phyloP scores from a whole-genome alignment of 352 stramenopile species.

The Pythium biforme region DNA sequence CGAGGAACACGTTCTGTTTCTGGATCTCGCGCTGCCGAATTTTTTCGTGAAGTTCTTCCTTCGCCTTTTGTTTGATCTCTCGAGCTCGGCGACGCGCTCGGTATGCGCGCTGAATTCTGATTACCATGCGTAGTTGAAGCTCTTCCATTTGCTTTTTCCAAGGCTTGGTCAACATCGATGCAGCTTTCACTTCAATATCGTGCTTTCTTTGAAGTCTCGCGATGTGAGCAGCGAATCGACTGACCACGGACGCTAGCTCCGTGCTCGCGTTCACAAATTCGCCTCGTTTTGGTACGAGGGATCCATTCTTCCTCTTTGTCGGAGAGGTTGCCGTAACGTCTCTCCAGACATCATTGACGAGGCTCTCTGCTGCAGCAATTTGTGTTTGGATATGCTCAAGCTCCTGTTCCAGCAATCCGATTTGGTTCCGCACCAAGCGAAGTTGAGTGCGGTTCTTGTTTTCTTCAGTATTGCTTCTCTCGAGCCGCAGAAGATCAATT shows the following conservation, averaged over 20 bases:
- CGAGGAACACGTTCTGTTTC: slow-evolving; percentile 47
- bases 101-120: slow-evolving; percentile 74
- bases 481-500: slow-evolving; percentile 63
- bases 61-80: slow-evolving; percentile 46
- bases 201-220: slow-evolving; percentile 52
- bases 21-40: slow-evolving; percentile 51
- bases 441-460: slow-evolving; percentile 59
- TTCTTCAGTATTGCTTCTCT: slow-evolving; percentile 41
- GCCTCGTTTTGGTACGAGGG: not conserved
- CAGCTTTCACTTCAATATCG: slow-evolving; percentile 57
- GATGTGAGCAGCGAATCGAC: slow-evolving; percentile 56
- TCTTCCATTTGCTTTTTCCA: slow-evolving; percentile 79
- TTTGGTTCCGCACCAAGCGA: slow-evolving; percentile 54
- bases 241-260: slow-evolving; percentile 56
- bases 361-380: slow-evolving; percentile 42
- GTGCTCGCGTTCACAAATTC: slow-evolving; percentile 23
- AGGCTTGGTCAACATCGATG: slow-evolving; percentile 42
- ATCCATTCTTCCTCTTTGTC: not conserved
- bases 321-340: slow-evolving; percentile 34
- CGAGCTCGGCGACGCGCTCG: slow-evolving; percentile 38
- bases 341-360: slow-evolving; percentile 64
- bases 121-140: slow-evolving; percentile 58
- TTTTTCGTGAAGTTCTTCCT: slow-evolving; percentile 46
- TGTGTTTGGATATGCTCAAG: slow-evolving; percentile 55
- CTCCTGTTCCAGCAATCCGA: slow-evolving; percentile 60